Evolutionary conservation across 169 alveolate genomes (phyloP).

Genomic region (Plasmodium reichenowi): DNA sequence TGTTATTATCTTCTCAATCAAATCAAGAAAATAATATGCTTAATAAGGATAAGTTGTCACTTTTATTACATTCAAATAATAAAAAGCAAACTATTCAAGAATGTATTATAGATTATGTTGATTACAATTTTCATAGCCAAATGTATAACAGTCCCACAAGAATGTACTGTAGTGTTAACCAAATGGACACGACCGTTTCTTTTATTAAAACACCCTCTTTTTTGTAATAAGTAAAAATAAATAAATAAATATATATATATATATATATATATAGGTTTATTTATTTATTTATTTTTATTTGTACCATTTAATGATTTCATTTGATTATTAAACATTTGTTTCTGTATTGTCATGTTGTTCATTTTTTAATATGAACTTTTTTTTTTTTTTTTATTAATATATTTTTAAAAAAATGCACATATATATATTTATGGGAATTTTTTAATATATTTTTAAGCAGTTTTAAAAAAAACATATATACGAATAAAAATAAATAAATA

Average conservation of each 20-base stretch:
- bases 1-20: background rate
- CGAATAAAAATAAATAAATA: background rate
- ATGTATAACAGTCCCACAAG: slow-evolving; percentile 41
- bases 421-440: background rate
- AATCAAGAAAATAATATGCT: slow-evolving; percentile 32
- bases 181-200: slow-evolving; percentile 55
- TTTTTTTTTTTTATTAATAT: slow-evolving; percentile 6
- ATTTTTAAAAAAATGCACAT: background rate
- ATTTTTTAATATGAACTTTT: background rate
- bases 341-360: background rate
- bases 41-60: slow-evolving; percentile 46
- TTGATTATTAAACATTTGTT: background rate
- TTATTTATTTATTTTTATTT: background rate
- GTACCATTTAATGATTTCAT: background rate
- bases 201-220: slow-evolving; percentile 40
- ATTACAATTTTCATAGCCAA: slow-evolving; percentile 24
- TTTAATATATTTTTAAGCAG: background rate
- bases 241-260: too few species aligned
- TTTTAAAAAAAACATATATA: background rate
- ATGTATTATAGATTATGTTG: slow-evolving; percentile 60
- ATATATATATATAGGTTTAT: background rate
- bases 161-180: slow-evolving; percentile 53
- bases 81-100: slow-evolving; percentile 68
- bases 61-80: slow-evolving; percentile 39
- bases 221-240: slow-evolving; percentile 10